Percentiles rank a stretch among this genome's conserved stretches.
phyloP scores from a whole-genome alignment of 176 grass and related monocot genomes.

The Lolium perenne region DNA sequence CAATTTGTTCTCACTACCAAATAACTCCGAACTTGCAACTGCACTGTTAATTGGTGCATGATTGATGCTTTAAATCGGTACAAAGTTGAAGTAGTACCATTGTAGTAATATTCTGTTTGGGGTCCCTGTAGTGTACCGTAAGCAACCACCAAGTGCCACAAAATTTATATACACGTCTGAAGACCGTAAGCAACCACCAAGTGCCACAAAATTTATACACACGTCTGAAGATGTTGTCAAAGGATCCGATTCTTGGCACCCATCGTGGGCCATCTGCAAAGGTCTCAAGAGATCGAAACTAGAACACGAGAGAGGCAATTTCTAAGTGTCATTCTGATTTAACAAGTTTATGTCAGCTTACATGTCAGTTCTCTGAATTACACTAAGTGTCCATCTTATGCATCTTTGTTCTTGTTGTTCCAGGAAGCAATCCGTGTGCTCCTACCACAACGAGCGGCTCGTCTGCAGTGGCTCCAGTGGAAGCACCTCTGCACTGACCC shows the following conservation, averaged over 20 bases:
- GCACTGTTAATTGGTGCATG: too few relatives aligned
- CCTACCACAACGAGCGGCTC: conserved; percentile 66
- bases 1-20: too few relatives aligned
- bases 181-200: not conserved
- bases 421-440: conserved; percentile 61
- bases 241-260: not conserved
- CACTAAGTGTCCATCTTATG: not conserved
- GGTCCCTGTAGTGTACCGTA: not conserved
- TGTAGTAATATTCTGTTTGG: not conserved
- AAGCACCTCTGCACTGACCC: conserved; percentile 26
- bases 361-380: not conserved
- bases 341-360: not conserved
- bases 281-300: not conserved
- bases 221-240: too few relatives aligned
- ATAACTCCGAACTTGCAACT: too few relatives aligned
- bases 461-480: conserved; percentile 46
- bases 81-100: too few relatives aligned
- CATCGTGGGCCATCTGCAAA: not conserved
- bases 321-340: not conserved
- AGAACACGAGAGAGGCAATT: not conserved
- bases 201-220: not conserved
- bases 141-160: not conserved
- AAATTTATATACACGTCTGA: too few relatives aligned
- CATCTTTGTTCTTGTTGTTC: conserved; percentile 15
- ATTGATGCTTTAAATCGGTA: too few relatives aligned